phyloP scores from a whole-genome alignment of 2,329 filamentous ascomycete genomes.

The Aspergillus quadrilineatus region DNA sequence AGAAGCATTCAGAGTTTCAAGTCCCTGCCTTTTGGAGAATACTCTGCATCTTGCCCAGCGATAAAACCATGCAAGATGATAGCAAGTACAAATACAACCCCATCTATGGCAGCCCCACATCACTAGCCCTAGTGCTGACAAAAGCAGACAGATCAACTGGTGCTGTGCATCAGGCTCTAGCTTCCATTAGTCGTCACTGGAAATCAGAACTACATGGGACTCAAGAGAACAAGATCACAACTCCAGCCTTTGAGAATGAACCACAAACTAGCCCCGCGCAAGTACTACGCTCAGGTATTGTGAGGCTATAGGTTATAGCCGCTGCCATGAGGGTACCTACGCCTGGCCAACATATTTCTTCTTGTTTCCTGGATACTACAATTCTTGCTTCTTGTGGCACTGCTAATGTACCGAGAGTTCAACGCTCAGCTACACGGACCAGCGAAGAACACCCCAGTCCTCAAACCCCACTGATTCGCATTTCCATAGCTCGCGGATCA shows the following conservation, averaged over 20 bases:
- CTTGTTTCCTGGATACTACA: too few relatives aligned
- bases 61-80: neutral
- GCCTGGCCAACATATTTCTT: too few relatives aligned
- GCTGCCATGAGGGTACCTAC: neutral
- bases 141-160: neutral
- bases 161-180: neutral
- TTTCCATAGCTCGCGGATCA: slow-evolving; percentile 1
- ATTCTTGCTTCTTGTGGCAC: too few relatives aligned
- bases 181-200: too few relatives aligned
- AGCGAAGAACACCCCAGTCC: neutral
- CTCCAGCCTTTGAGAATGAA: neutral
- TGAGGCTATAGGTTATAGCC: slow-evolving; percentile 1
- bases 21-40: neutral
- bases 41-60: neutral
- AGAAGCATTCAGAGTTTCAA: neutral
- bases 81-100: neutral
- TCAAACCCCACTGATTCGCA: slow-evolving; percentile 1
- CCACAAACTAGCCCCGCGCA: too few relatives aligned
- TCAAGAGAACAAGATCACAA: neutral
- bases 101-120: neutral
- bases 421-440: neutral
- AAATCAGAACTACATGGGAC: too few relatives aligned
- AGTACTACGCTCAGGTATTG: neutral
- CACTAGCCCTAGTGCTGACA: neutral
- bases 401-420: neutral